Evolutionary conservation across 2,329 filamentous ascomycete species (phyloP), one percentile per base, ranked within the genome.

Genomic region (Fusarium tricinctum): DNA sequence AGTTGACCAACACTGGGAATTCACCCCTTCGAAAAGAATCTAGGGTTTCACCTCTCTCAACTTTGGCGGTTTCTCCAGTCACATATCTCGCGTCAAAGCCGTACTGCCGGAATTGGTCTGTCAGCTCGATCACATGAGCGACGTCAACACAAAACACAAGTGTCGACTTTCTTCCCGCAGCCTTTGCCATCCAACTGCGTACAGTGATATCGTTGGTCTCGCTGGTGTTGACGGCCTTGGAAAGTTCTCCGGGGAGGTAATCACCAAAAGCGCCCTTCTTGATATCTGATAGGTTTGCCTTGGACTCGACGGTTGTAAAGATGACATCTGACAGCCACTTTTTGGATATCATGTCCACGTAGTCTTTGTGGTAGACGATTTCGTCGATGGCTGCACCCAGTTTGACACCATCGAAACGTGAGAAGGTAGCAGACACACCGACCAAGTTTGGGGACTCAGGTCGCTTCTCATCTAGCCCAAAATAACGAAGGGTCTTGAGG

Each of bases 61-160:
- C 78, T 61, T 87, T 88, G 10, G 87, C 84, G 0, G 96, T 98
- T 26, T 92, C 88, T 19, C 93, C 90, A 0, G 94, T 97, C n/a
- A 99, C 90, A 71, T 90, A 96, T 43, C 89, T 87, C 8, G 96
- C 95, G 76, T 97, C 92, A 53, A 97, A 83, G 3, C 94, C 94
- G 73, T 91, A 84, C 20, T 86, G 81, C 6, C 93, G 90, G 76
- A 98, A 99, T 15, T 86, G 88, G 10, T 86, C 83, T 0, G 93
- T 95, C 66, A 99, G 81, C 40, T 87, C 88, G 2, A 84, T 81
- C 10, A 97, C 92, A 78, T 99, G 96, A 15, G 86, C 87, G 19
- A 97, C 82, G 76, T 99, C 94, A 13, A 97, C 95, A 74, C 96
- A 98, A 77, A 99, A 99, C 0, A 95, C 92, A 20, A 99, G 82